Percentiles rank a stretch among this genome's conserved stretches.
Evolutionary conservation across 1,284 basidiomycete genomes (phyloP).

Genomic region (Ustilago esculenta): DNA sequence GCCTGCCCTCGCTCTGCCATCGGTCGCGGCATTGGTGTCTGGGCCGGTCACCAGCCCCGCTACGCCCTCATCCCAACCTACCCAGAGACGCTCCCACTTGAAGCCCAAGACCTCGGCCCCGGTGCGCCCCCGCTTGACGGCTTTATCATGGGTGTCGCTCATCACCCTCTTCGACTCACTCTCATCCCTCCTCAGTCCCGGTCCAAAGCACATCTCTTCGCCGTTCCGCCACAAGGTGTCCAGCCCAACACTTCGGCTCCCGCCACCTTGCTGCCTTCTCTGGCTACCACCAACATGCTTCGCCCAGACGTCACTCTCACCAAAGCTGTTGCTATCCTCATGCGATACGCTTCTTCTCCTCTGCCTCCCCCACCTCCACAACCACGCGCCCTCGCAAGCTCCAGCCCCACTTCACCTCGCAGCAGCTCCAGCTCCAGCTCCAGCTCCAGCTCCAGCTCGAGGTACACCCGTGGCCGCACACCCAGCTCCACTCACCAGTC

Average conservation of each 20-base stretch:
- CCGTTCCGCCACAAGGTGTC: constrained; percentile 32
- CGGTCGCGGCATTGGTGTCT: constrained; percentile 56
- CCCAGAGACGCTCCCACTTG: constrained; percentile 32
- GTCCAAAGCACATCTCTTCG: constrained; percentile 46
- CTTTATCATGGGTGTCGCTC: constrained; percentile 55
- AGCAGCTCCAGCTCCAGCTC: constrained; percentile 11
- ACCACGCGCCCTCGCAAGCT: constrained; percentile 9
- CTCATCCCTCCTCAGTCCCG: constrained; percentile 54
- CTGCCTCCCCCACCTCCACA: constrained; percentile 23
- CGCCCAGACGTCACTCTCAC: constrained; percentile 59
- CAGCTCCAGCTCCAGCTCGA: constrained; percentile 1
- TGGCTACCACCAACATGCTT: constrained; percentile 42
- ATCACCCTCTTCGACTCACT: constrained; percentile 50
- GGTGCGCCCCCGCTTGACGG: constrained; percentile 54
- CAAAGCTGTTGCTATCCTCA: constrained; percentile 53
- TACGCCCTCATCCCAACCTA: constrained; percentile 47
- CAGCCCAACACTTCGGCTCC: constrained; percentile 15
- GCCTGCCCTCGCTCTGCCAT: constrained; percentile 56
- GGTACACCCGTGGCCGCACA: no score
- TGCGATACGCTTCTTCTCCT: constrained; percentile 37
- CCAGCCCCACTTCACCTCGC: constrained; percentile 9
- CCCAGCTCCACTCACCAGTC: no score
- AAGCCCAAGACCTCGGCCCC: constrained; percentile 33
- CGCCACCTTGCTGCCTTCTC: constrained; percentile 35
- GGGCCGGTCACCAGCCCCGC: constrained; percentile 52